These are phyloP conservation scores for Didymosphaeria variabile DNA, from an alignment of 2,329 filamentous ascomycete species.

Conservation along the genomic window DNA sequence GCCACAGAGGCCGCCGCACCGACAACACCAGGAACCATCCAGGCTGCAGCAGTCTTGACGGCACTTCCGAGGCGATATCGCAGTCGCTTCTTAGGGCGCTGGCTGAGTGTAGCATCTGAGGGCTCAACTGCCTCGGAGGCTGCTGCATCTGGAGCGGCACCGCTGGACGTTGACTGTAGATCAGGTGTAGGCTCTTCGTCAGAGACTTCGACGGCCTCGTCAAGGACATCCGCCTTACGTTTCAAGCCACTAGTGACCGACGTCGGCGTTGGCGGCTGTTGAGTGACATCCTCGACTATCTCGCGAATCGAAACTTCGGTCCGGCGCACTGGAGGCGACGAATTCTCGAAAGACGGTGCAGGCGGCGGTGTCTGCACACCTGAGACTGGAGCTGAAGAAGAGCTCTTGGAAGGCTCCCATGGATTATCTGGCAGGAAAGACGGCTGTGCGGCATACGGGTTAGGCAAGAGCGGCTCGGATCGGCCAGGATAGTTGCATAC, in stretches of 20 bases:
- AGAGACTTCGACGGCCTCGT: constrained; percentile 18
- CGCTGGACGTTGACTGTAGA: background rate
- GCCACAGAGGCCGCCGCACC: constrained; percentile 10
- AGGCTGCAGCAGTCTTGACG: constrained; percentile 7
- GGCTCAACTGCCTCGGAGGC: background rate
- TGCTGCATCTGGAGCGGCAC: background rate
- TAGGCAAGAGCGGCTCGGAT: background rate
- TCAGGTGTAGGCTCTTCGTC: background rate
- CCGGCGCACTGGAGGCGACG: constrained; percentile 27
- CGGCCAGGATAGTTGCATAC: background rate
- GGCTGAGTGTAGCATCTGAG: background rate
- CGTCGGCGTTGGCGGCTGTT: constrained; percentile 41
- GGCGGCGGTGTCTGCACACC: constrained; percentile 33
- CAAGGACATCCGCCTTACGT: constrained; percentile 43
- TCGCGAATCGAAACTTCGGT: constrained; percentile 44
- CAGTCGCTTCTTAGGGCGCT: constrained; percentile 15
- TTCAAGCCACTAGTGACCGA: constrained; percentile 37
- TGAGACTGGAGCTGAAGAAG: constrained; percentile 13
- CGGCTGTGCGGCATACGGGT: constrained; percentile 3
- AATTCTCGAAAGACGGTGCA: constrained; percentile 21
- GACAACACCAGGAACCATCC: constrained; percentile 5
- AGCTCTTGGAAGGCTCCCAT: constrained; percentile 14
- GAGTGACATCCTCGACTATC: constrained; percentile 37
- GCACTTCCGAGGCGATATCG: constrained; percentile 9
- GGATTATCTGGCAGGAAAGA: constrained; percentile 12